Evolutionary conservation across 2,329 filamentous ascomycete genomes (phyloP), one percentile per base, ranked within the genome.

Genomic region (Epichloe sibirici): DNA sequence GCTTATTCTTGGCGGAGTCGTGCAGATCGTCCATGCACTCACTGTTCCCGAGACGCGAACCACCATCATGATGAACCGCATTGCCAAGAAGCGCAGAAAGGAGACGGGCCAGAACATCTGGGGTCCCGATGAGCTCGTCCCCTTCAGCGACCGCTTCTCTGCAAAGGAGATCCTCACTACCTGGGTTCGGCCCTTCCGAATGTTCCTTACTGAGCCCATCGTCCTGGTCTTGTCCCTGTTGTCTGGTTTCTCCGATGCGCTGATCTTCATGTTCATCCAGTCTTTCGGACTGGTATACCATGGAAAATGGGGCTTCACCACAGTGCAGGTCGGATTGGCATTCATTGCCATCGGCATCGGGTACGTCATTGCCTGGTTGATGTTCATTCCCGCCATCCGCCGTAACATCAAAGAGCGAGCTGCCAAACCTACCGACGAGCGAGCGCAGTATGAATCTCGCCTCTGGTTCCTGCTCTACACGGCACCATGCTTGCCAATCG

Each of bases 221-320:
- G 85, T 88, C 11, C 70, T 85, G 15, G 79, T 77, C 39, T 71
- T 88, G 5, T 88, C 85, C 1, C 74, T 88, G 0, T 78, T 88
- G 5, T 83, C 78, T 3, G 85, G 85, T 35, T 88, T 88, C 71
- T 81, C 78, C 9, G 85, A 88, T 54, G 83, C 83, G 3, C 76
- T 89, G 4, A 88, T 88, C 67, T 89, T 88, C 71, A 86, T 86
- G 73, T 86, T 85, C 64, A 80, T 88, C 51, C 82, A 88, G 63
- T 85, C 81, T 0, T 89, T 87, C 58, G 67, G 71, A 0, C 72
- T 86, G 2, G 84, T 89, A 2, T 86, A 86, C 60, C 66, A 71
- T 15, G 53, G 53, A 4, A 81, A 87, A 61, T 89, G 83, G 82
- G 61, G 68, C 45, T 88, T 88, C 58, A 67, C 67, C 23, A 73